Base-by-base conservation (phyloP, 2,329 filamentous ascomycete species). In the Calonectria henricotiae region DNA sequence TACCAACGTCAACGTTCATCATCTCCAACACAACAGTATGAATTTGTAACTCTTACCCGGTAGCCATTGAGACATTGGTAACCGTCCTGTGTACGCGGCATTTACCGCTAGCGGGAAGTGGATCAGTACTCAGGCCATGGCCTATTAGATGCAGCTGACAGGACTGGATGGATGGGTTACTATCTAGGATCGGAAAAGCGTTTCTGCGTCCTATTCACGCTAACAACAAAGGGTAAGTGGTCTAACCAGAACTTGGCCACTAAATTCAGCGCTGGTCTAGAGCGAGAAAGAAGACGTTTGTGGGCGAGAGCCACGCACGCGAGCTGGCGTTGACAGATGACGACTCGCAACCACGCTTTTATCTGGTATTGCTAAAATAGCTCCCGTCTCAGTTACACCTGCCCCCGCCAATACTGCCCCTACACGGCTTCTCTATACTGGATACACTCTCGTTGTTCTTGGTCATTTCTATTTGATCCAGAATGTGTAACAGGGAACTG, bases 161-260 rank as follows among this genome's bases (percentile, higher is more conserved):
- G n/a, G 7, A 6, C 15, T 9, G 20, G 20, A 20, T 11, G n/a
- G 3, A n/a, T 20, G 6, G 2, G 4, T 23, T 9, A 23, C 43
- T 46, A 46, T 12, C 43, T 23, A 23, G 43, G 7, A 23, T 20
- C 9, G n/a, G 43, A 20, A 20, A 23, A 20, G 43, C n/a, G 43
- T 8, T 20, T 17, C 43, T 30, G 27, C 20, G 6, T 23, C 43
- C n/a, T 9, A 12, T 1, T 1, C 2, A 9, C n/a, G 43, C 43
- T 46, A 46, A 46, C 43, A 46, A 46, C n/a, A 46, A 46, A 46
- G 8, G 20, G 43, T n/a, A 46, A 46, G 9, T 46, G 43, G n/a
- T 23, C 43, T 46, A 46, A 46, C 43, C 43, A 8, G 12, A 46
- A 46, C 43, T 23, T 20, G 17, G 4, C n/a, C n/a, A 23, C n/a